Evolutionary conservation across 176 grass and related monocot species (phyloP).

Genomic region (Triticum urartu): DNA sequence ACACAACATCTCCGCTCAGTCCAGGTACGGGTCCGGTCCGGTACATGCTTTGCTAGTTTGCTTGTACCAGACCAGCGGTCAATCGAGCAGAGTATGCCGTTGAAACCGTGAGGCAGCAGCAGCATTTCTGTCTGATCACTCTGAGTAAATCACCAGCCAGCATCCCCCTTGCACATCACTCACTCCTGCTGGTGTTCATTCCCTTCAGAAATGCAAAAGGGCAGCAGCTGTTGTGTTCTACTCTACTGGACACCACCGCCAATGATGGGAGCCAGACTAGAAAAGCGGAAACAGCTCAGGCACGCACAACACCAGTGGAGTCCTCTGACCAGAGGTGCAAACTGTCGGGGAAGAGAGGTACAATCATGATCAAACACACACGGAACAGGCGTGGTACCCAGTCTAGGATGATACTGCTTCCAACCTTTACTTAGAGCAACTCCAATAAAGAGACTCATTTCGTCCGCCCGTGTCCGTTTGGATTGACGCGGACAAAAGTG

Average conservation of each 20-base stretch:
- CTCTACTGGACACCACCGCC: neutral
- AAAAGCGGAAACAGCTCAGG: constrained; percentile 32
- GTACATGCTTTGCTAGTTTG: no score
- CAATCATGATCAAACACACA: neutral
- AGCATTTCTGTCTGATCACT: neutral
- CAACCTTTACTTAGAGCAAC: neutral
- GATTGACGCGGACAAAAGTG: no score
- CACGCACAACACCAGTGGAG: constrained; percentile 5
- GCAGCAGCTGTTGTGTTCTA: neutral
- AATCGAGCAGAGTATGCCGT: neutral
- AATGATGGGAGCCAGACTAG: neutral
- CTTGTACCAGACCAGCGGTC: no score
- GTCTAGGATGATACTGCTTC: neutral
- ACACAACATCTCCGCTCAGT: no score
- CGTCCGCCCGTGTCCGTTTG: no score
- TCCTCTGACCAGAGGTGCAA: constrained; percentile 5
- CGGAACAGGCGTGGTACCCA: neutral
- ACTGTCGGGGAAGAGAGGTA: constrained; percentile 16
- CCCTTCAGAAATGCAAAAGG: no score
- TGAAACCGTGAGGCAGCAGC: neutral
- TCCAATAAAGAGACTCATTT: no score
- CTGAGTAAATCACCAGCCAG: neutral
- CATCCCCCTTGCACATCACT: no score
- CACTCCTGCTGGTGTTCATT: no score
- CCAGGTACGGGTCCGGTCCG: no score